Percentiles rank a stretch among this genome's conserved stretches.
Conservation (phyloP, 208 protist genomes). For the Crithidia bombi region DNA sequence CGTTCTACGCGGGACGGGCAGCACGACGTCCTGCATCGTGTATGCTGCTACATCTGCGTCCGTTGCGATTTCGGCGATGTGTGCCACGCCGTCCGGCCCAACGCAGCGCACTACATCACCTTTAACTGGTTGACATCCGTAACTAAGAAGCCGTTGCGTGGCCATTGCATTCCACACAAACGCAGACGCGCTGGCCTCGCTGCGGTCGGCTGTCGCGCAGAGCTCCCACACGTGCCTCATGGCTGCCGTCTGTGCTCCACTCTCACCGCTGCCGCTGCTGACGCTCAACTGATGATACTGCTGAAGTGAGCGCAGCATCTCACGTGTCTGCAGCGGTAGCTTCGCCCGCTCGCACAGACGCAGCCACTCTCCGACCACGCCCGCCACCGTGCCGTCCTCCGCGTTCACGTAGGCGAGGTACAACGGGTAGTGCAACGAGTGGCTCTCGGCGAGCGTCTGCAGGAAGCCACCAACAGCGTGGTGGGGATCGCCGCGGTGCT, state of each 20-base stretch:
- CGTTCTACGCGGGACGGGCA: constrained; percentile 67
- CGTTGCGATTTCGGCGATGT: constrained; percentile 32
- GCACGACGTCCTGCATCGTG: constrained; percentile 72
- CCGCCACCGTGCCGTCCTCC: constrained; percentile 44
- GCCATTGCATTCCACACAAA: constrained; percentile 91
- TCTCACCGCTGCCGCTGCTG: not conserved
- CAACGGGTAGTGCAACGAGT: constrained; percentile 62
- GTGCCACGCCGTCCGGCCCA: constrained; percentile 8
- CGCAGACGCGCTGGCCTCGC: constrained; percentile 47
- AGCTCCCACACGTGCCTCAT: constrained; percentile 45
- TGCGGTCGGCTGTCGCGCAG: constrained; percentile 22
- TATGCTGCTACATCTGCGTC: constrained; percentile 38
- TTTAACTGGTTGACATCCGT: constrained; percentile 44
- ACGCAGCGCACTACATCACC: constrained; percentile 62
- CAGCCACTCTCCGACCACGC: constrained; percentile 53
- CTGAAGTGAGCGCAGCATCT: constrained; percentile 39
- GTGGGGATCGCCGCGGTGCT: constrained; percentile 36
- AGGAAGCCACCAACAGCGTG: constrained; percentile 55
- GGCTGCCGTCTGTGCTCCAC: constrained; percentile 46
- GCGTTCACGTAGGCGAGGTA: constrained; percentile 75
- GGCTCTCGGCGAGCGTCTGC: constrained; percentile 67
- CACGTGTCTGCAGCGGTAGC: constrained; percentile 27
- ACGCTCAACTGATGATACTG: constrained; percentile 31
- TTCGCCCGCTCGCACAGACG: constrained; percentile 38
- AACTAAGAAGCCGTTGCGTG: constrained; percentile 63